phyloP scores from a whole-genome alignment of 1,284 basidiomycete species.

The Gomphus sp. region DNA sequence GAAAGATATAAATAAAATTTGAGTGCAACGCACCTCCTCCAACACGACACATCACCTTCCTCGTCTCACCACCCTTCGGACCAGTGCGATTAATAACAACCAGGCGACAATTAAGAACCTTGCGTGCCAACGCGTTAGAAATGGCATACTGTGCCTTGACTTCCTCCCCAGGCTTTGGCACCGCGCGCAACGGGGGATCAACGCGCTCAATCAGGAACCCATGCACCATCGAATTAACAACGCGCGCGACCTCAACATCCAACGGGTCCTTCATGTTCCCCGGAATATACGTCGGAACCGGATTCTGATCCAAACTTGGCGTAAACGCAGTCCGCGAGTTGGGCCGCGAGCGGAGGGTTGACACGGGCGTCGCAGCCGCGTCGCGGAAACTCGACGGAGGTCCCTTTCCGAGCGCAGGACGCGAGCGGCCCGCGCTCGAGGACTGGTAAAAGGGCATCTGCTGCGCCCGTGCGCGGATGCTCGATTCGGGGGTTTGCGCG shows the following conservation, averaged over 20 bases:
- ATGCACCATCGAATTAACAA: constrained; percentile 71
- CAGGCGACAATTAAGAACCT: constrained; percentile 71
- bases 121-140: constrained; percentile 57
- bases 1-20: neutral
- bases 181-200: constrained; percentile 59
- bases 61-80: constrained; percentile 39
- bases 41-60: constrained; percentile 82
- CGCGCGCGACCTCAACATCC: constrained; percentile 65
- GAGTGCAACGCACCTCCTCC: constrained; percentile 55
- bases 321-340: constrained; percentile 58
- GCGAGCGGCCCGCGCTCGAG: constrained; percentile 4
- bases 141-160: constrained; percentile 78
- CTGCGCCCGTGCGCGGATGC: constrained; percentile 45
- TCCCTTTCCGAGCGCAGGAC: constrained; percentile 5
- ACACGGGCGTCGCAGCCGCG: constrained; percentile 29
- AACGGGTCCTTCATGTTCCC: constrained; percentile 68
- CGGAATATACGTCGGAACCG: constrained; percentile 57
- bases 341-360: constrained; percentile 42
- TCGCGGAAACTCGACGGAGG: constrained; percentile 75
- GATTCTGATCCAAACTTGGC: constrained; percentile 39
- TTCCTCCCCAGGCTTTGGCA: constrained; percentile 68
- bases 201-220: constrained; percentile 69
- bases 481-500: constrained; percentile 62
- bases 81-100: constrained; percentile 62
- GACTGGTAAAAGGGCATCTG: constrained; percentile 43